Evolutionary conservation across 371 early-diverging fungal species (phyloP).

Genomic region (Blakeslea trispora): DNA sequence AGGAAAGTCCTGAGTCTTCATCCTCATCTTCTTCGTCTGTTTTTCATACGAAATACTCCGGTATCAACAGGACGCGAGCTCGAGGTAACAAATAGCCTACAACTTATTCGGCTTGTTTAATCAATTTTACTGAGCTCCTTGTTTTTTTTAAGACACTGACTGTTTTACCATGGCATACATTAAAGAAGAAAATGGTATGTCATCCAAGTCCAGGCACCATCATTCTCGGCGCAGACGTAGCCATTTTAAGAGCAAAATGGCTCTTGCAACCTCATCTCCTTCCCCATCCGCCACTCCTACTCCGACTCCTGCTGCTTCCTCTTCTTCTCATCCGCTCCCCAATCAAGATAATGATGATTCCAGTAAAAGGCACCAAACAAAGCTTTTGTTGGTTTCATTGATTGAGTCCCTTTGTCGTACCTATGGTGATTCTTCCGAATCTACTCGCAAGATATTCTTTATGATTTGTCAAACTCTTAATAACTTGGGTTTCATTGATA

Average conservation of each 20-base stretch:
- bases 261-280: not conserved
- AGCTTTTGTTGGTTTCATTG: conserved; percentile 71
- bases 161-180: not conserved
- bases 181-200: not conserved
- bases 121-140: not conserved
- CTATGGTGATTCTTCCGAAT: conserved; percentile 79
- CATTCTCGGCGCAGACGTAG: not conserved
- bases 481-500: conserved; percentile 74
- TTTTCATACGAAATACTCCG: conserved; percentile 6
- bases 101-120: not conserved
- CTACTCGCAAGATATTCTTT: conserved; percentile 80
- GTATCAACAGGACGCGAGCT: conserved; percentile 1
- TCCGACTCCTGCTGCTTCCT: not conserved
- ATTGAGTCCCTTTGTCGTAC: conserved; percentile 84
- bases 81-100: conserved; percentile 6
- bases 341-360: conserved; percentile 25
- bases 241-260: not conserved
- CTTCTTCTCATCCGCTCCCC: not conserved
- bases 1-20: conserved; percentile 10
- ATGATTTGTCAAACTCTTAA: conserved; percentile 65
- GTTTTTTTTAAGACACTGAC: too few relatives aligned
- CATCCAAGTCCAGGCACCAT: not conserved
- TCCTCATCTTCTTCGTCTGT: not conserved
- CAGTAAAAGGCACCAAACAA: conserved; percentile 65
- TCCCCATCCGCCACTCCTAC: not conserved